Base-by-base conservation (phyloP, 2,329 filamentous ascomycete genomes). In the Diaporthe nobilis region DNA sequence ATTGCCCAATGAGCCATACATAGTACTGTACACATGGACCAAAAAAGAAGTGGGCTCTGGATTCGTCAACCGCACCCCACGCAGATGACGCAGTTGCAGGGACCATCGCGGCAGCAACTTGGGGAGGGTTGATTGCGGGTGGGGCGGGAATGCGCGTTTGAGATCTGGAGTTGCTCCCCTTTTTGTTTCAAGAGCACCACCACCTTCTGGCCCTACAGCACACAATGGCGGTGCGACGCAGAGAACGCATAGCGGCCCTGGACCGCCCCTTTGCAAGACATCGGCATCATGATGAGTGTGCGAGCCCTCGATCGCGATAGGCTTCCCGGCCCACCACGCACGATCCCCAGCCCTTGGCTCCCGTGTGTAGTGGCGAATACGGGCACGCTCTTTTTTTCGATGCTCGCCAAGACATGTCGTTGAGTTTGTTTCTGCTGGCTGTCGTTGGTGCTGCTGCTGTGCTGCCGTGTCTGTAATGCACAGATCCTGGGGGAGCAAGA, bases 41-140 rank as follows among this genome's bases (percentile, higher is more conserved):
- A 17, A 44, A 12, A 55, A 73, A 44, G 25, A 60, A 57, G 71
- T 73, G 58, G 71, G 39, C 44, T 65, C 44, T 39, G 75, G 72
- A 68, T 70, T 76, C 72, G 75, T 75, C 75, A 75, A 76, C 75
- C 31, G 57, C 58, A 60, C 75, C 72, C 72, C 75, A 76, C 75
- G 70, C 44, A 53, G 58, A 72, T 75, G 75, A 76, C 75, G 75
- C 75, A 75, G 34, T 10, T 65, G 71, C 63, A 76, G 72, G 75
- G 71, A 67, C 71, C 71, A 63, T 57, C 42, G 49, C 39, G 57
- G 73, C 51, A 58, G 44, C 8, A 34, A 13, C 39, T 17, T 12
- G 34, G 60, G 63, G 20, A 70, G 39, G 44, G 57, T 61, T 37
- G 57, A 58, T 58, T 70, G 65, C 65, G 47, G 34, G 65, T 70